These are phyloP conservation scores for Neurospora africana DNA, from an alignment of 495 filamentous ascomycete genomes.

Conservation along the genomic window DNA sequence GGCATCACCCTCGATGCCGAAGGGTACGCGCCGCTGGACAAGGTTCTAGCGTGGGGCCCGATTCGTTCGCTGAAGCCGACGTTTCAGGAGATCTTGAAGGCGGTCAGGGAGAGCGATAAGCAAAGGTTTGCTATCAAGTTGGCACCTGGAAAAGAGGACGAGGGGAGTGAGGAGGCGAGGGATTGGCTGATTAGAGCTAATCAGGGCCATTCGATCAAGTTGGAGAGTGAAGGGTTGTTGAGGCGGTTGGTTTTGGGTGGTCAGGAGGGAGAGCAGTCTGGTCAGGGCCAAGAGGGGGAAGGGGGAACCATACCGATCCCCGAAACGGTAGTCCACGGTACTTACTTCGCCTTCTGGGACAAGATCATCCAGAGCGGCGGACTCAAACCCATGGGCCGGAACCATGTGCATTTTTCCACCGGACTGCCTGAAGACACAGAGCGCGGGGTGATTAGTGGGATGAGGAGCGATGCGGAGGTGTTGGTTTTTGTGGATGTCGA, in stretches of 20 bases:
- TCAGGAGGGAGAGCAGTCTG: no score
- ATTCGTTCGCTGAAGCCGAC: slow-evolving; percentile 59
- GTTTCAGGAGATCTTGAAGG: slow-evolving; percentile 59
- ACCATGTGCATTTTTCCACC: slow-evolving; percentile 78
- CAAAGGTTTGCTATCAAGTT: slow-evolving; percentile 62
- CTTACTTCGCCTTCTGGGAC: slow-evolving; percentile 66
- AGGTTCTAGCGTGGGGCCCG: slow-evolving; percentile 62
- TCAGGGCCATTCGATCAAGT: slow-evolving; percentile 72
- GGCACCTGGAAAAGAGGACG: no score
- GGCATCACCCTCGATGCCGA: slow-evolving; percentile 64
- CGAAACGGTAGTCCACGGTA: slow-evolving; percentile 69
- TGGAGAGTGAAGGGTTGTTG: slow-evolving; percentile 60
- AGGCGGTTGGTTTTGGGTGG: slow-evolving; percentile 44
- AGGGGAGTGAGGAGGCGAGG: slow-evolving; percentile 42
- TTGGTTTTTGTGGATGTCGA: slow-evolving; percentile 70
- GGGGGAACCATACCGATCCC: slow-evolving; percentile 35
- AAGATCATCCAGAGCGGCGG: slow-evolving; percentile 63
- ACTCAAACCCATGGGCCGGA: slow-evolving; percentile 66
- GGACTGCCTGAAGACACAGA: slow-evolving; percentile 43
- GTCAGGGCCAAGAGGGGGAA: slow-evolving; percentile 13
- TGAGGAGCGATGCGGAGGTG: slow-evolving; percentile 69
- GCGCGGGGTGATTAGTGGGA: slow-evolving; percentile 63
- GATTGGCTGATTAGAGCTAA: slow-evolving; percentile 87
- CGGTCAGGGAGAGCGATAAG: slow-evolving; percentile 73
- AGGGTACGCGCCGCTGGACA: slow-evolving; percentile 69